Conservation (phyloP, 495 filamentous ascomycete species). For the Arthonia radiata region DNA sequence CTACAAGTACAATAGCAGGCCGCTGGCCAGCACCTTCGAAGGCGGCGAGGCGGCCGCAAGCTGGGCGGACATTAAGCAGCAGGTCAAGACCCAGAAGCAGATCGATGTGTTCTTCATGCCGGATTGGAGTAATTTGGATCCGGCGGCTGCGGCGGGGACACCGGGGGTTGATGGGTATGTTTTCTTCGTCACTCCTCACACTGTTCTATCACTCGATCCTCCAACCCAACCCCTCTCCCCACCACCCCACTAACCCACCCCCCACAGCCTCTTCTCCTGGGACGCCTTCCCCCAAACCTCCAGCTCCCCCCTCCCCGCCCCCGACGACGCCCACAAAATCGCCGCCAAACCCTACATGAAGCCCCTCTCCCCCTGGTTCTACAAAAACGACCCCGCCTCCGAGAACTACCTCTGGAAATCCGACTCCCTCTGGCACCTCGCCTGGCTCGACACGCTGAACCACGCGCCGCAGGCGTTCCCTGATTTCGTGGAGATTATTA, state of each 20-base stretch:
- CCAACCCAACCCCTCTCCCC: too few species aligned
- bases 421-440: conserved; percentile 47
- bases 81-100: too few species aligned
- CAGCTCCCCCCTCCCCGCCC: too few species aligned
- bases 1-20: conserved; percentile 26
- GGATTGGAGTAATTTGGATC: conserved; percentile 33
- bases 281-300: conserved; percentile 64
- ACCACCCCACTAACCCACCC: conserved; percentile 20
- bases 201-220: too few species aligned
- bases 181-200: too few species aligned
- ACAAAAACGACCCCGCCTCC: conserved; percentile 33
- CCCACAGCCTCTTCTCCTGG: conserved; percentile 46
- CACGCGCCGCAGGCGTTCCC: conserved; percentile 38
- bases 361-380: conserved; percentile 59
- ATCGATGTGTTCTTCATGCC: conserved; percentile 41
- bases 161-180: too few species aligned
- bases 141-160: conserved; percentile 19
- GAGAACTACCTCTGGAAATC: conserved; percentile 56
- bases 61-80: conserved; percentile 30
- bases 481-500: conserved; percentile 32
- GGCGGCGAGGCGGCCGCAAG: conserved; percentile 28
- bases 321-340: conserved; percentile 26
- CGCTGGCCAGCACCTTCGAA: conserved; percentile 53
- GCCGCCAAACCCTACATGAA: conserved; percentile 50
- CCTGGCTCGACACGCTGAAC: too few species aligned